Evolutionary conservation across 192 early-diverging fungal genomes (phyloP).

Genomic region (Mortierella antarctica): DNA sequence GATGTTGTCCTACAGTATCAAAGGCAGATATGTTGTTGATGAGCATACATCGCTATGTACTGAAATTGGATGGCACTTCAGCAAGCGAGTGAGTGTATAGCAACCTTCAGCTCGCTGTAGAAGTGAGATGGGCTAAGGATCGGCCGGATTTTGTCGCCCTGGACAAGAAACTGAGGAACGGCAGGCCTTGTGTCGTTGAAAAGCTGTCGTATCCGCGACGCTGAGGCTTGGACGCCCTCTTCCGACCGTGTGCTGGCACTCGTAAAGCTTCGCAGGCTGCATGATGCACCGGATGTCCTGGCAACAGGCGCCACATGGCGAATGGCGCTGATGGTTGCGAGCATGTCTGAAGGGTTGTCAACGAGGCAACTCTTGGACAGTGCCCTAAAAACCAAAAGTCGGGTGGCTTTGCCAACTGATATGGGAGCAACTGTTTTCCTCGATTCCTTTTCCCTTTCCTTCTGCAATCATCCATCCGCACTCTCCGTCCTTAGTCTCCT

Average conservation of each 20-base stretch:
- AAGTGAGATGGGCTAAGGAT: slow-evolving; percentile 58
- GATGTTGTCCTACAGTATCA: slow-evolving; percentile 70
- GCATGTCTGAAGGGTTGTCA: slow-evolving; percentile 8
- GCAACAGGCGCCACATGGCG: neutral
- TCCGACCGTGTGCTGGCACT: neutral
- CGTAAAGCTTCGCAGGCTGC: slow-evolving; percentile 1
- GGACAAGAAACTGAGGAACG: slow-evolving; percentile 48
- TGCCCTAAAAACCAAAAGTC: neutral
- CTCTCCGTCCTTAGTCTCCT: neutral
- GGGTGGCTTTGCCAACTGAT: neutral
- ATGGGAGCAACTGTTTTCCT: neutral
- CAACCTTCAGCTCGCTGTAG: slow-evolving; percentile 63
- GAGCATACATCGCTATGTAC: slow-evolving; percentile 64
- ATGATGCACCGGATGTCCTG: neutral
- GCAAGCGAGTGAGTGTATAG: neutral
- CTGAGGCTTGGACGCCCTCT: slow-evolving; percentile 12
- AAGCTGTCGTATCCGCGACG: slow-evolving; percentile 16
- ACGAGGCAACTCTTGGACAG: neutral
- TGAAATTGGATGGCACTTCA: neutral
- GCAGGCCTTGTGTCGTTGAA: slow-evolving; percentile 31
- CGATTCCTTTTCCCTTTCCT: neutral
- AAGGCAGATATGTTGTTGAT: slow-evolving; percentile 48
- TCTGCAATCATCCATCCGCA: neutral
- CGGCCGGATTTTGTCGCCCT: slow-evolving; percentile 51
- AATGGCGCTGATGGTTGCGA: slow-evolving; percentile 4